Base-by-base conservation (phyloP, 129 eudicot species). In the Chrysanthemum seticuspe region DNA sequence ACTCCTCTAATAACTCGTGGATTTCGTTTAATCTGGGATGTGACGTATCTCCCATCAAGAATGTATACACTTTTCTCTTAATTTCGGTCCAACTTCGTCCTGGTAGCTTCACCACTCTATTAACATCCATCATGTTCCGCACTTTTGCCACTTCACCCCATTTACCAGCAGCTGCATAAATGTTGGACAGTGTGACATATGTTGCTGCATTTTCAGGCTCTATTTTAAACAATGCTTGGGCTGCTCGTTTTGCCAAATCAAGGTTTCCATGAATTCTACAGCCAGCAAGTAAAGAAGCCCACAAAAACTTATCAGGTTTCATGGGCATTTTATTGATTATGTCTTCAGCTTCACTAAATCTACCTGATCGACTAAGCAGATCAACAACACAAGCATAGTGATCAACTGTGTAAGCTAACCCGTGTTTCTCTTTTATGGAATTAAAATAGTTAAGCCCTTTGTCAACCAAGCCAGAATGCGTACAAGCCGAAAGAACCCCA, bases 151-250 rank as follows among this genome's bases (percentile, higher is more conserved):
- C 91, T 47, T 87, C 94, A 12, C 27, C 81, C 91, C 93, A 85
- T 47, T 84, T 78, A 14, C 96, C 94, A 3, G 87, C 86, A 66
- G 79, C 69, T 16, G 96, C 96, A 55, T 90, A 83, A 13, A 85
- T 87, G 69, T 85, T 90, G 31, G 94, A 91, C 11, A 90, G 83
- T 3, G 93, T 87, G 8, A 86, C 83, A 79, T 87, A 87, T 0
- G 92, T 89, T 47, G 90, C 87, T 13, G 92, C 86, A 78, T 89
- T 89, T 64, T 84, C 87, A 0, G 96, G 92, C 70, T 89, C 96
- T 56, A 89, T 73, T 55, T 76, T 62, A 23, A 89, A 84, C 71
- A 89, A 79, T 12, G 76, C 83, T 13, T 78, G 58, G 0, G 90
- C 92, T 25, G 89, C 89, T 47, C 56, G 71, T 64, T 80, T 70